Base-by-base conservation (phyloP, 1,139 yeast genomes). In the Suhomyces kunorum region DNA sequence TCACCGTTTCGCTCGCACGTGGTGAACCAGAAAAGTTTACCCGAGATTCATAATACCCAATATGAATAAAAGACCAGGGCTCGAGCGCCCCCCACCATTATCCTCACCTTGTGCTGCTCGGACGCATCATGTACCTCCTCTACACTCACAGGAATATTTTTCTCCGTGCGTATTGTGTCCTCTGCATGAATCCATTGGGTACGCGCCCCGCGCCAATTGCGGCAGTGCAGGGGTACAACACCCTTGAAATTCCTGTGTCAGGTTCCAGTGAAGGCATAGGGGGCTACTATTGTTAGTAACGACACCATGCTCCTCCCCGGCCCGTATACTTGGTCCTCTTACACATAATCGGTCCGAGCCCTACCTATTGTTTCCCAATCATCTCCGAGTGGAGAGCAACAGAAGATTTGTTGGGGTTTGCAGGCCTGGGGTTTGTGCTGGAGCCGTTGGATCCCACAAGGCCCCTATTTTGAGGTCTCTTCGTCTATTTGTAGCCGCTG, bases 211-310 rank as follows among this genome's bases (percentile, higher is more conserved):
- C 16, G 11, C 32, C 23, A 11, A 8, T 12, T 29, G 13, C 32
- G 32, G 16, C 20, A 14, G 32, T 27, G 22, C 32, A 29, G 32
- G 32, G 32, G 32, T 29, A 29, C n/a, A 17, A 18, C 24, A 29
- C 32, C 32, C 32, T 29, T 12, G 32, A 18, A 29, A 29, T 29
- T 29, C 23, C 32, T 15, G 12, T 4, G 24, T n/a, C 20, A 13
- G 14, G 17, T 3, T 7, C 22, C 24, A 11, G 24, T 20, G 11
- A 20, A 20, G 24, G 24, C 24, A 20, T n/a, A 20, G 24, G 24
- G 24, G 24, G n/a, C n/a, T 20, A 9, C n/a, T 20, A 20, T 20
- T 20, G 24, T 20, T 20, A n/a, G 24, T 7, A 20, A 20, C 24
- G 11, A 20, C 4, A 4, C 6, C 24, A n/a, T n/a, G n/a, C 24